Conservation (phyloP, 2,329 filamentous ascomycete species). For the Ophiostoma angusticollis region DNA sequence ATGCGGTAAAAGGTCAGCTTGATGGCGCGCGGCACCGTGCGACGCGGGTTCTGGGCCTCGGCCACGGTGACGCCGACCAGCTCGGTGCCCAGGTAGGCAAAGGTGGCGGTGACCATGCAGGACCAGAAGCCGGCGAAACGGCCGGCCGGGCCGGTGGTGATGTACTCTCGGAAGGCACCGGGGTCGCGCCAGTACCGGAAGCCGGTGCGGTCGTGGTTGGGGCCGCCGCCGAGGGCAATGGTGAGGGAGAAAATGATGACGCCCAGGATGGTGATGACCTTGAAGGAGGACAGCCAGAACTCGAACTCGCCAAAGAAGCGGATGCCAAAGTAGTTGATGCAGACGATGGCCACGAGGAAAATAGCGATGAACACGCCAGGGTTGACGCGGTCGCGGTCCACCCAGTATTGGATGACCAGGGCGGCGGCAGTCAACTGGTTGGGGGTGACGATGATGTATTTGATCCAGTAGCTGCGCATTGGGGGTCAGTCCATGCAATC, state of each 20-base stretch:
- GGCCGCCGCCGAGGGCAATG: conserved; percentile 44
- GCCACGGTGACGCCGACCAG: conserved; percentile 36
- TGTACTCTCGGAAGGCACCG: conserved; percentile 36
- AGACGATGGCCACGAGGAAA: conserved; percentile 39
- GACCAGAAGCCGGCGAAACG: conserved; percentile 47
- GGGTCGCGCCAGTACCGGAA: conserved; percentile 37
- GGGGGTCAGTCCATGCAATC: too few species aligned
- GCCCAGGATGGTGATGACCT: conserved; percentile 44
- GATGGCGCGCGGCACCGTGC: conserved; percentile 60
- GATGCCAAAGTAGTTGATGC: conserved; percentile 40
- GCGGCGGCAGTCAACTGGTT: too few species aligned
- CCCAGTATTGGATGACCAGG: too few species aligned
- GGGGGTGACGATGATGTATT: too few species aligned
- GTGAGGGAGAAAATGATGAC: too few species aligned
- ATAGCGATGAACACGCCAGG: conserved; percentile 33
- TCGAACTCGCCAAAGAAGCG: conserved; percentile 47
- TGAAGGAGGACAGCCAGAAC: conserved; percentile 48
- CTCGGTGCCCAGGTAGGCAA: conserved; percentile 48
- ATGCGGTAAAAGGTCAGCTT: conserved; percentile 66
- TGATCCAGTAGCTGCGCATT: too few species aligned
- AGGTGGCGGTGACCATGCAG: conserved; percentile 43
- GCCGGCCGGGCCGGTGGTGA: conserved; percentile 32
- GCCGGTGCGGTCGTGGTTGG: conserved; percentile 34
- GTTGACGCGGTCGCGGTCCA: conserved; percentile 37
- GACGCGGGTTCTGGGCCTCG: conserved; percentile 59